A percentile compares a stretch with the other conserved stretches of the same genome.
phyloP scores from a whole-genome alignment of 23 red algal species.

The Gracilaria vermiculophylla region DNA sequence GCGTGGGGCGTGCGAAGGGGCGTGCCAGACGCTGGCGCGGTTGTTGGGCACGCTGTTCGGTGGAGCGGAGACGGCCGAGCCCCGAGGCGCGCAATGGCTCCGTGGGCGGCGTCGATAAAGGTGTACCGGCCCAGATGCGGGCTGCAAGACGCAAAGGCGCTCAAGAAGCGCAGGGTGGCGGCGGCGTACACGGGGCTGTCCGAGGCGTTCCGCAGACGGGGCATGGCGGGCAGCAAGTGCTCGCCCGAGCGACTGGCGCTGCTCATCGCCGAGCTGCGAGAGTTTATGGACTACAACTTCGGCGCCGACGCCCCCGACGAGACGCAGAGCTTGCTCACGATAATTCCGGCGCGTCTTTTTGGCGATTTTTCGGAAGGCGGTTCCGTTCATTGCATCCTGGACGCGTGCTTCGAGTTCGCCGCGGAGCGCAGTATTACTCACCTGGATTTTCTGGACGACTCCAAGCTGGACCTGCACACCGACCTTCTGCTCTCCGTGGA shows the following conservation, averaged over 20 bases:
- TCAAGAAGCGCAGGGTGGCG: not conserved
- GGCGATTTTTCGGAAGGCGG: conserved; percentile 51
- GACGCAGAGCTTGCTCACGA: not conserved
- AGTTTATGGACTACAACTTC: conserved; percentile 43
- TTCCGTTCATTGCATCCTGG: conserved; percentile 34
- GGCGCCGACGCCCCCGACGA: conserved; percentile 11
- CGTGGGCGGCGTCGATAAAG: conserved; percentile 19
- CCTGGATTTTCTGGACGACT: conserved; percentile 17
- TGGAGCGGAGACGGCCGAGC: not conserved
- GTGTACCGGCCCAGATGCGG: conserved; percentile 21
- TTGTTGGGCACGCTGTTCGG: not conserved
- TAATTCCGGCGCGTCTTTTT: conserved; percentile 51
- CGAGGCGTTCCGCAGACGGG: not conserved
- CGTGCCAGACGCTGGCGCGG: not conserved
- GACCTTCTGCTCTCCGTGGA: not conserved
- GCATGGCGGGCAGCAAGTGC: conserved; percentile 14
- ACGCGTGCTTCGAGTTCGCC: conserved; percentile 33
- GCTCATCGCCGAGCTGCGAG: conserved; percentile 23
- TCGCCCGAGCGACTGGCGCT: conserved; percentile 4
- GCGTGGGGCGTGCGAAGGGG: not conserved
- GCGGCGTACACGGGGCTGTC: conserved; percentile 8
- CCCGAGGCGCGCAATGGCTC: not conserved
- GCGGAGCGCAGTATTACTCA: conserved; percentile 6
- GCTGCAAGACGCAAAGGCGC: not conserved
- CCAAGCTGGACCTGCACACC: not conserved